phyloP scores from a whole-genome alignment of 2,329 filamentous ascomycete genomes.

The Rachicladosporium sp. region DNA sequence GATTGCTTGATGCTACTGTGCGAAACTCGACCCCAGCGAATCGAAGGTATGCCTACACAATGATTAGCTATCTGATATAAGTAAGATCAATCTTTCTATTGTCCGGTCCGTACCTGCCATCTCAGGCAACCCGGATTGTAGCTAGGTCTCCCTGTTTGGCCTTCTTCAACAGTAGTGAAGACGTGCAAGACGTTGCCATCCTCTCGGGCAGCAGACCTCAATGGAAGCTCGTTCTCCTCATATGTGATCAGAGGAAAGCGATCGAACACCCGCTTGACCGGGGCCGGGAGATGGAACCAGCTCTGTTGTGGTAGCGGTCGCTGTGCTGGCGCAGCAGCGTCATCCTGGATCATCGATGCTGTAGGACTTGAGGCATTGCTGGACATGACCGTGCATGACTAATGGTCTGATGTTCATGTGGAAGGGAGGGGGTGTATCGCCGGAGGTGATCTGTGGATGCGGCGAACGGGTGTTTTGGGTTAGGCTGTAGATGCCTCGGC shows the following conservation, averaged over 20 bases:
- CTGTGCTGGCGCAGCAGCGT: no score
- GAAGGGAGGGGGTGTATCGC: no score
- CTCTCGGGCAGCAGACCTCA: slow-evolving; percentile 39
- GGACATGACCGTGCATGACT: no score
- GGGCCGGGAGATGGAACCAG: slow-evolving; percentile 51
- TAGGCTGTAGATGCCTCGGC: no score
- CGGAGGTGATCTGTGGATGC: no score
- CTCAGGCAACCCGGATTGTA: slow-evolving; percentile 90
- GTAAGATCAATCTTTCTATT: no score
- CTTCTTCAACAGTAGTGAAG: slow-evolving; percentile 58
- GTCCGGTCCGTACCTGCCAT: slow-evolving; percentile 63
- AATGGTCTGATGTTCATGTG: no score
- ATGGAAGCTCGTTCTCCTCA: slow-evolving; percentile 60
- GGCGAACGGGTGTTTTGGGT: no score
- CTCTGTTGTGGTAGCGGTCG: neutral
- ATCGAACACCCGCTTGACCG: slow-evolving; percentile 74
- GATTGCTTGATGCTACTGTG: slow-evolving; percentile 67
- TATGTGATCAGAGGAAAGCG: slow-evolving; percentile 68
- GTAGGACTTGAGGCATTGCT: no score
- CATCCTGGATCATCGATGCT: no score
- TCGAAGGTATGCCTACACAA: slow-evolving; percentile 63
- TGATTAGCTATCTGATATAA: no score
- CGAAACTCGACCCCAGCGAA: slow-evolving; percentile 59
- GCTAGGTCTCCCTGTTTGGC: slow-evolving; percentile 51
- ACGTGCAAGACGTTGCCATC: slow-evolving; percentile 56